Base-by-base conservation (phyloP, 1,139 yeast genomes). In the Zygosaccharomyces sapae region DNA sequence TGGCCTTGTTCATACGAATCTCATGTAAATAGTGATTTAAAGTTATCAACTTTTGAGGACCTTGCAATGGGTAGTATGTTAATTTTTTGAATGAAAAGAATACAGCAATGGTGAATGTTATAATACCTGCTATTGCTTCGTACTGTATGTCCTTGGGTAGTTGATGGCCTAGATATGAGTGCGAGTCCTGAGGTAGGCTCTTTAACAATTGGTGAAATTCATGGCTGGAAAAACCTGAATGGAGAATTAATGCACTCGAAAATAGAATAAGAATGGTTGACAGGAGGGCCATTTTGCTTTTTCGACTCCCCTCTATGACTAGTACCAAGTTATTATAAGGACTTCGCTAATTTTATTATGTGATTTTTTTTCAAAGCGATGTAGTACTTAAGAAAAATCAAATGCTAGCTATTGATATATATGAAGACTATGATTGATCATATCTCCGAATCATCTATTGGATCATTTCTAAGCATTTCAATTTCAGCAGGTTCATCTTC, bases 191-290 rank as follows among this genome's bases (percentile, higher is more conserved):
- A 6, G 35, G 45, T 34, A 30, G 48, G 42, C 30, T 50, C 46
- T 62, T 62, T 18, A 53, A 29, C 12, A 62, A 39, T 38, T 57
- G 63, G 41, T 62, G 58, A 43, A 60, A 66, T 47, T 65, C 68
- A 46, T 61, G 63, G 25, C 67, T 62, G 4, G 68, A 63, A 41
- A 59, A 63, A 1, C 62, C 68, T 5, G 68, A 53, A 49, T 66
- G 69, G 3, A 62, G 30, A 10, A 66, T 44, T 33, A 57, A 62
- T 19, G 61, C 18, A 19, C 40, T 37, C 9, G 40, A 13, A 37
- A 37, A 12, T 12, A 30, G 20, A 25, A 37, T 37, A 9, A 37
- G 31, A 30, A 37, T 19, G 10, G 13, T n/a, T 3, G 40, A 37
- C 12, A 13, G 20, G 31, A 37, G 8, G 22, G 33, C 22, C 40